phyloP scores from a whole-genome alignment of 768 basidiomycete genomes.

The Omphalotus guepiniiformis region DNA sequence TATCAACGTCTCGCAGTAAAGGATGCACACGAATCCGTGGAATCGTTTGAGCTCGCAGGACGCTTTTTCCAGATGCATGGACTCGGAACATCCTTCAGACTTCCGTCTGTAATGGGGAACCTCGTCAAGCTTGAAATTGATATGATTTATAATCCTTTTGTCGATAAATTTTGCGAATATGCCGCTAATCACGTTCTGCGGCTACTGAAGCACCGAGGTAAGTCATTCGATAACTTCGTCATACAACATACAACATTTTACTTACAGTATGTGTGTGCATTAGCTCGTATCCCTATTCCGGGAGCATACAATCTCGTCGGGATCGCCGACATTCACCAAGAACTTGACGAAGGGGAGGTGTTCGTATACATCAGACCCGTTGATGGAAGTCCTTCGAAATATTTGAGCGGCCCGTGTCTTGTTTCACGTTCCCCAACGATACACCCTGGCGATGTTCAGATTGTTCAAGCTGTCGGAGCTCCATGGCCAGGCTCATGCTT shows the following conservation, averaged over 20 bases:
- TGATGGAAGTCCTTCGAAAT: constrained; percentile 30
- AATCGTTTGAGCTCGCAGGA: constrained; percentile 41
- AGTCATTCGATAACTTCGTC: background rate
- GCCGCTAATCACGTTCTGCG: constrained; percentile 62
- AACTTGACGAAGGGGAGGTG: constrained; percentile 48
- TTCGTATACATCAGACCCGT: constrained; percentile 54
- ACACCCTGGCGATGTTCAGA: constrained; percentile 64
- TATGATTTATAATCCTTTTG: constrained; percentile 32
- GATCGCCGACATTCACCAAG: constrained; percentile 57
- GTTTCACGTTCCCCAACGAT: constrained; percentile 66
- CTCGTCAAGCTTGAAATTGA: constrained; percentile 45
- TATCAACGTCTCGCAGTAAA: constrained; percentile 51
- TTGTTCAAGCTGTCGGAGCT: constrained; percentile 53
- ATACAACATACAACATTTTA: background rate
- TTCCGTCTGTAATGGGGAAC: constrained; percentile 47
- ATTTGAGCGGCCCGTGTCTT: constrained; percentile 50
- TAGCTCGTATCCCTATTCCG: constrained; percentile 63
- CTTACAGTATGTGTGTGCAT: background rate
- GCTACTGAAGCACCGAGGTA: constrained; percentile 40
- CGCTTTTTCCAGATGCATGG: constrained; percentile 51
- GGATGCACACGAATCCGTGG: constrained; percentile 39
- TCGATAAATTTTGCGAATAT: constrained; percentile 52
- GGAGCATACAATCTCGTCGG: constrained; percentile 66
- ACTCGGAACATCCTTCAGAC: constrained; percentile 51
- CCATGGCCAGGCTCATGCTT: constrained; percentile 49